Evolutionary conservation across 257 asterid species (phyloP).

Genomic region (Primulina tabacum): DNA sequence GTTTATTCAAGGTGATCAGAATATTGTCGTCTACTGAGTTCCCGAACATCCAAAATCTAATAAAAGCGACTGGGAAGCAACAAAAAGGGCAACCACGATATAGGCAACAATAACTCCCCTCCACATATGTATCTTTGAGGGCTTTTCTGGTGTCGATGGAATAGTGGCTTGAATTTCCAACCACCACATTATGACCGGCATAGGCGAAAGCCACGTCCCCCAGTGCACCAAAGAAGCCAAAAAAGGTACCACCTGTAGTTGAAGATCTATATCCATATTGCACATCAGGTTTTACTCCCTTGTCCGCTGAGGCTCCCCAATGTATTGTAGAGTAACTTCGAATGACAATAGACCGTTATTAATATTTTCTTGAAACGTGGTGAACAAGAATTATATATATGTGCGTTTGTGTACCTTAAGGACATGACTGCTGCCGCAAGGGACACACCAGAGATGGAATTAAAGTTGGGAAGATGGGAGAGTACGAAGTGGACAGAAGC

Average conservation of each 20-base stretch:
- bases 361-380: neutral
- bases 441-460: conserved; percentile 82
- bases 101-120: conserved; percentile 87
- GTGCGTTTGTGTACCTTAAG: conserved; percentile 42
- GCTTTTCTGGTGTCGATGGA: conserved; percentile 87
- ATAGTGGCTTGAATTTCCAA: conserved; percentile 89
- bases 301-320: conserved; percentile 72
- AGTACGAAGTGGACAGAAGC: conserved; percentile 92
- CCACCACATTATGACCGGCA: conserved; percentile 90
- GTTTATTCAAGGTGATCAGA: conserved; percentile 50
- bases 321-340: conserved; percentile 85
- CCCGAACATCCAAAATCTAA: conserved; percentile 75
- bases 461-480: conserved; percentile 89
- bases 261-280: conserved; percentile 63
- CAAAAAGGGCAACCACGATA: conserved; percentile 77
- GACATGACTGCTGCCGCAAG: conserved; percentile 97
- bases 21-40: conserved; percentile 56
- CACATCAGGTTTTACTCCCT: conserved; percentile 58
- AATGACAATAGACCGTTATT: neutral
- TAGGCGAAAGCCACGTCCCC: conserved; percentile 95
- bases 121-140: conserved; percentile 93
- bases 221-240: conserved; percentile 69
- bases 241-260: conserved; percentile 54
- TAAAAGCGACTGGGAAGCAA: conserved; percentile 86
- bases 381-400: neutral